phyloP scores from a whole-genome alignment of 768 basidiomycete genomes.

The Lyophyllum semitale region DNA sequence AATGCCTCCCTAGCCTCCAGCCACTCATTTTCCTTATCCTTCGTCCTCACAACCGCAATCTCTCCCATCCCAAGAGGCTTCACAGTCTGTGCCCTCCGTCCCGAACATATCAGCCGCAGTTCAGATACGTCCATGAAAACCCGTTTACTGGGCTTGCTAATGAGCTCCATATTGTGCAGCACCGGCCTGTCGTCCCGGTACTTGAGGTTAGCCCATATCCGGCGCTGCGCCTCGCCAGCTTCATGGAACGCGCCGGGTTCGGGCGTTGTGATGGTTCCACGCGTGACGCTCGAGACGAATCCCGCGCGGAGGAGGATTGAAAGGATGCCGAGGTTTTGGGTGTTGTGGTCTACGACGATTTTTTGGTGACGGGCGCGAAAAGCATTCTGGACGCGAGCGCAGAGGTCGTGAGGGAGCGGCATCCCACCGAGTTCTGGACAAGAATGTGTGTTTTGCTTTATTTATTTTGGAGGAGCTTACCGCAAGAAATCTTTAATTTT shows the following conservation, averaged over 20 bases:
- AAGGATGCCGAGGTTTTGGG: slow-evolving; percentile 89
- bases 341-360: slow-evolving; percentile 79
- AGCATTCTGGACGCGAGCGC: slow-evolving; percentile 89
- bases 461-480: background rate
- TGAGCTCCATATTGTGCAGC: slow-evolving; percentile 73
- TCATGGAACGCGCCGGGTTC: slow-evolving; percentile 63
- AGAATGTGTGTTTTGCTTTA: background rate
- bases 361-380: slow-evolving; percentile 83
- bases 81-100: slow-evolving; percentile 77
- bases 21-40: slow-evolving; percentile 75
- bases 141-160: slow-evolving; percentile 82
- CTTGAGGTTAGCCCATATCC: slow-evolving; percentile 95
- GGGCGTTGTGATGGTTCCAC: slow-evolving; percentile 69
- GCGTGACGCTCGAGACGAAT: slow-evolving; percentile 80
- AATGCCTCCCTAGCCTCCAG: slow-evolving; percentile 93
- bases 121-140: slow-evolving; percentile 76
- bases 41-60: slow-evolving; percentile 81
- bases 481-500: too few relatives aligned
- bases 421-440: background rate
- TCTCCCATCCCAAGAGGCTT: slow-evolving; percentile 91
- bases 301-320: slow-evolving; percentile 90
- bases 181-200: slow-evolving; percentile 91
- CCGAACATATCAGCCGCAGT: slow-evolving; percentile 77
- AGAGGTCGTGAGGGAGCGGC: slow-evolving; percentile 77
- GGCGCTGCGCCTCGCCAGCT: slow-evolving; percentile 63